Evolutionary conservation across 2,329 filamentous ascomycete species (phyloP), one percentile per base, ranked within the genome.

Genomic region (Aureobasidium namibiae): DNA sequence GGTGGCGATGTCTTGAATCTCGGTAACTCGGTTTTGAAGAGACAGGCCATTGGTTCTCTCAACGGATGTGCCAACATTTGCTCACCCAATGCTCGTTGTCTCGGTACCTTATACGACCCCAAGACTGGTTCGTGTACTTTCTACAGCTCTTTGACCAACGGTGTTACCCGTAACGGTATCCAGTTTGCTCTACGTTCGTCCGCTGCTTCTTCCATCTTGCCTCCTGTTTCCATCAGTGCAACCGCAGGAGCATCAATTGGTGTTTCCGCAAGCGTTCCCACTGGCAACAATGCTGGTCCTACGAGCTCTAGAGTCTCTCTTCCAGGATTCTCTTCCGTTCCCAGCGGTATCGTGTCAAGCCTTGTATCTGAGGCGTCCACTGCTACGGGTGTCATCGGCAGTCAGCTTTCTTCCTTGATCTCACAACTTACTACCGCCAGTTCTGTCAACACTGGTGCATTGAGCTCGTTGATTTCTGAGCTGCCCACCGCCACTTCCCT

Each of bases 401-500:
- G 56, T 29, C 21, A 59, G 33, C 36, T 59, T 4, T 59, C 56
- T 23, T 59, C 54, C 10, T n/a, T 57, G 18, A 13, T 46, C 23
- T 57, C 54, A 13, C 18, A 29, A 16, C 39, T 57, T 14, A 38
- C 41, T 8, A 57, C 54, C 16, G 54, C 54, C 11, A 46, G 14
- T 9, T 3, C 46, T 2, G 29, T 59, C 42, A 36, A 11, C 7
- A 44, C 44, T 9, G 41, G n/a, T n/a, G n/a, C n/a, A n/a, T n/a
- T n/a, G n/a, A n/a, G n/a, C n/a, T n/a, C n/a, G n/a, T n/a, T n/a
- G n/a, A n/a, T n/a, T n/a, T n/a, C n/a, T n/a, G n/a, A n/a, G n/a
- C n/a, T n/a, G n/a, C n/a, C n/a, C n/a, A n/a, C n/a, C n/a, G n/a
- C n/a, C n/a, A n/a, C n/a, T n/a, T n/a, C n/a, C n/a, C n/a, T n/a